Percentiles rank a stretch among this genome's conserved stretches.
phyloP scores from a whole-genome alignment of 306 rosid species.

The Citrullus amarus region DNA sequence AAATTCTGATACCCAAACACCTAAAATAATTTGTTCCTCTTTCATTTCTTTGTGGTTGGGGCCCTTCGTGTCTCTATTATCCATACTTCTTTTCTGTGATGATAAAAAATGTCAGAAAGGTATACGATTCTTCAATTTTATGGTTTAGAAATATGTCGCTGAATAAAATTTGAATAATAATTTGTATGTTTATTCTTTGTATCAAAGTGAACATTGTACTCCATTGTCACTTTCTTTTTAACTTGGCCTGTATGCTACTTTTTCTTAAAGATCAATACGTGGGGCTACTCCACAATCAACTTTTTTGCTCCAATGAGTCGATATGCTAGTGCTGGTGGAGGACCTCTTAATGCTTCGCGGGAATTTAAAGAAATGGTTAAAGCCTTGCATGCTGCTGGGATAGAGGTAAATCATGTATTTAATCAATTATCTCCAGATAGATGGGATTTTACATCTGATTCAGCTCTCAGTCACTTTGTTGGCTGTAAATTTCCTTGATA shows the following conservation, averaged over 20 bases:
- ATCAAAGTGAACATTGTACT: background rate
- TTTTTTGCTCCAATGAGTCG: slow-evolving; percentile 98
- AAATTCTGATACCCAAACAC: background rate
- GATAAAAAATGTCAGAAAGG: background rate
- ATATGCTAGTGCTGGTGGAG: slow-evolving; percentile 94
- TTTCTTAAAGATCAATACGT: slow-evolving; percentile 64
- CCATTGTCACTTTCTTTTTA: background rate
- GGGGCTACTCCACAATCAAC: slow-evolving; percentile 97
- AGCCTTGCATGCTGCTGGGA: slow-evolving; percentile 87
- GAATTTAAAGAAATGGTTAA: slow-evolving; percentile 93
- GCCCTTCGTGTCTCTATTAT: background rate
- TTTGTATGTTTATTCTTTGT: background rate
- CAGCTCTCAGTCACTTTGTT: background rate
- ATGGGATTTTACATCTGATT: background rate
- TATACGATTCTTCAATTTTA: background rate
- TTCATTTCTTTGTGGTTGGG: background rate
- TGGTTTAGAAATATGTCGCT: background rate
- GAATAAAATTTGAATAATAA: background rate
- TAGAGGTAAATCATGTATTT: slow-evolving; percentile 51
- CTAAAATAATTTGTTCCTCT: background rate
- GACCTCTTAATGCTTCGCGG: slow-evolving; percentile 68
- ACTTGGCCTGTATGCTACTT: background rate
- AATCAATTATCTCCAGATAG: background rate
- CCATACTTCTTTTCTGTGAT: background rate
- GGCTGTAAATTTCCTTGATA: background rate